phyloP scores from a whole-genome alignment of 148 eudicot species.

The Cornus controversa region DNA sequence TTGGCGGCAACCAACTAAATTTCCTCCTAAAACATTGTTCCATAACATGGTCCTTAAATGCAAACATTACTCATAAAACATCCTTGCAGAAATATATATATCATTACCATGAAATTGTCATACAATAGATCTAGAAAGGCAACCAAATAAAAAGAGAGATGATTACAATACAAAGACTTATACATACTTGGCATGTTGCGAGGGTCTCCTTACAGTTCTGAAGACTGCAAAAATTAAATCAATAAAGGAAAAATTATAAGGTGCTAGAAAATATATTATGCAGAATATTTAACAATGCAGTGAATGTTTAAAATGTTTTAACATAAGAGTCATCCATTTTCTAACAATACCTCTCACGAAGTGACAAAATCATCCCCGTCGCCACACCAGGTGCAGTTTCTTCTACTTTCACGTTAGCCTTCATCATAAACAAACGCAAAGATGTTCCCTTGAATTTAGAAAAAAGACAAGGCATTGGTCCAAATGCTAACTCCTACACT shows the following conservation, averaged over 20 bases:
- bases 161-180: conserved; percentile 1
- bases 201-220: conserved; percentile 82
- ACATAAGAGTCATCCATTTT: background rate
- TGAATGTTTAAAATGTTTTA: background rate
- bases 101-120: background rate
- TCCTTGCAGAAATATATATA: background rate
- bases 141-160: background rate
- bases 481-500: background rate
- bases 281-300: background rate
- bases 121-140: background rate
- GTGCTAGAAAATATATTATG: background rate
- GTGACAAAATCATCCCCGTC: conserved; percentile 92
- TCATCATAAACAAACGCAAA: conserved; percentile 1
- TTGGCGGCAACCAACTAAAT: background rate
- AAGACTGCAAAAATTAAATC: conserved; percentile 52
- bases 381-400: conserved; percentile 97
- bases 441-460: background rate
- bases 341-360: conserved; percentile 81
- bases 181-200: conserved; percentile 71
- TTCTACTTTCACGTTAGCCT: conserved; percentile 68
- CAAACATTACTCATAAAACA: no score
- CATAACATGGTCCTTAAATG: background rate
- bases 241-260: background rate
- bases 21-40: background rate
- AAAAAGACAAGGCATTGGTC: background rate